Conservation (phyloP, 116 monocot genomes). For the Cymodocea nodosa region DNA sequence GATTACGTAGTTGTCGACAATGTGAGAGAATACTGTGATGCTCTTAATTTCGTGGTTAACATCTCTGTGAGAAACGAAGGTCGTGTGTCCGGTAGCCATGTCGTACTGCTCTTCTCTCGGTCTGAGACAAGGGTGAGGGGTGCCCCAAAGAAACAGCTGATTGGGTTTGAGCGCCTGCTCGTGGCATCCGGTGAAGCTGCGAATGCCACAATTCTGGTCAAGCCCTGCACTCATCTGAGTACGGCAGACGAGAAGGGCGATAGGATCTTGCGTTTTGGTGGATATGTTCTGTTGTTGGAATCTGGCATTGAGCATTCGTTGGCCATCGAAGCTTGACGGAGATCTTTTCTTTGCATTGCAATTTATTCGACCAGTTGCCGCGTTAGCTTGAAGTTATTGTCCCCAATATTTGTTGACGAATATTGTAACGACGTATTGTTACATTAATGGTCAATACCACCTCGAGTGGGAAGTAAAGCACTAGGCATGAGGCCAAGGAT, state of each 20-base stretch:
- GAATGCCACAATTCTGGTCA: slow-evolving; percentile 23
- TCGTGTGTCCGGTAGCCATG: slow-evolving; percentile 54
- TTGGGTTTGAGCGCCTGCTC: slow-evolving; percentile 59
- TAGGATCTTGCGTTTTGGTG: slow-evolving; percentile 36
- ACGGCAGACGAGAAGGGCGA: slow-evolving; percentile 37
- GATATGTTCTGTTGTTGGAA: slow-evolving; percentile 48
- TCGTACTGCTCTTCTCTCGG: slow-evolving; percentile 43
- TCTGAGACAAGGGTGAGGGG: slow-evolving; percentile 16
- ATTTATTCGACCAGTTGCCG: not conserved
- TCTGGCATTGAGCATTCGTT: slow-evolving; percentile 4
- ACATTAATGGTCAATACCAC: too few relatives aligned
- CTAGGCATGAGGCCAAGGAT: too few relatives aligned
- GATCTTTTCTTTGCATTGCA: not conserved
- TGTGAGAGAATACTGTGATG: slow-evolving; percentile 26
- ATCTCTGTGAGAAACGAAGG: slow-evolving; percentile 49
- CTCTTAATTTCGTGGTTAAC: slow-evolving; percentile 33
- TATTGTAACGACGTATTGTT: too few relatives aligned
- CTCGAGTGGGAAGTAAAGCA: too few relatives aligned
- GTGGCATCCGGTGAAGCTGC: slow-evolving; percentile 9
- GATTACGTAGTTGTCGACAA: slow-evolving; percentile 34
- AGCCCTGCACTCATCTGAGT: slow-evolving; percentile 78
- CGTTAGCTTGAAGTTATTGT: too few relatives aligned
- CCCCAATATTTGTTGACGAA: too few relatives aligned
- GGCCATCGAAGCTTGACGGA: not conserved
- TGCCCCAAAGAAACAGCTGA: slow-evolving; percentile 48